Base-by-base conservation (phyloP, 257 asterid species). In the Schizonepeta tenuifolia region DNA sequence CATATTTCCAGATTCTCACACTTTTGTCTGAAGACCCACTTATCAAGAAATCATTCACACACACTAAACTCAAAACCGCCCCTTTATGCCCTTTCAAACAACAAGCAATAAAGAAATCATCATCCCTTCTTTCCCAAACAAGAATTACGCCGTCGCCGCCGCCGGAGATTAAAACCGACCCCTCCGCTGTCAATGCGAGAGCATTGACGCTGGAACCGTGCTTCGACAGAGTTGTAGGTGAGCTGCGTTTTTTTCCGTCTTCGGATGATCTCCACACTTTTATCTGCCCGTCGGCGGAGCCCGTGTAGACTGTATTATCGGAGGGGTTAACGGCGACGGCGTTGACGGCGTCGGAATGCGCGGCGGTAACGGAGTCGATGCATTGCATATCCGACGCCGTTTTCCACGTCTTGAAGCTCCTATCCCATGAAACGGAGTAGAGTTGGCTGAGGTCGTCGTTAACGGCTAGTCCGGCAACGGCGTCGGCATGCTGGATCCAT, bases 381-480 rank as follows among this genome's bases (percentile, higher is more conserved):
- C 94, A 88, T 0, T 54, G 72, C 14, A 81, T 40, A 6, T 74
- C 82, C 8, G 82, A 76, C 6, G 89, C 75, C n/a, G 62, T 22
- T 33, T 74, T 79, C 94, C 94, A 88, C 14, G 72, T 56, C 64
- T 84, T 86, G 64, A 88, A 79, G 68, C 86, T 65, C 78, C 58
- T 85, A 22, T 88, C 94, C 94, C 94, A 88, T 12, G 91, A 88
- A 57, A 70, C 71, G 0, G 90, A 83, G 53, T 86, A 88, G 73
- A 88, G 54, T 15, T 82, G 10, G 43, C 83, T 81, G 47, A 5
- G 46, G 11, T 20, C 69, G 9, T 62, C 65, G 36, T 73, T 40
- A 3, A 67, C 60, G 0, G 85, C 89, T 62, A 88, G 67, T 0
- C 85, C 87, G 1, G 94, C 83, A 31, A 88, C 80, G 0, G 83